Evolutionary conservation across 345 rosid species (phyloP).

Genomic region (Psidium guajava): DNA sequence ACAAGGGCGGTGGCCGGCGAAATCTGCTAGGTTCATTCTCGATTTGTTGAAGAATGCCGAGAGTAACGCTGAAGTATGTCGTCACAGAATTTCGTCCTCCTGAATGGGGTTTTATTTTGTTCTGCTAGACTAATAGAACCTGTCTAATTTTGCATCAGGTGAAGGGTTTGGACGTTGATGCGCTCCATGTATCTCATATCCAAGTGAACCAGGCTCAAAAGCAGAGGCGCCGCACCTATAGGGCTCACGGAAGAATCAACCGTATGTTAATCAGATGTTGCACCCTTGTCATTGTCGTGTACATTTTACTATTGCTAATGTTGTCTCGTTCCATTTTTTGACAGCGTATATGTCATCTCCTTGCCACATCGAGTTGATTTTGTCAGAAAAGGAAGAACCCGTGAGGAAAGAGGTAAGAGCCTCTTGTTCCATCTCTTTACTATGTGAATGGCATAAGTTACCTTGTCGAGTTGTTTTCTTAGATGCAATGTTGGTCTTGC

Average conservation of each 20-base stretch:
- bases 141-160: conserved; percentile 11
- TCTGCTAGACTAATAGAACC: neutral
- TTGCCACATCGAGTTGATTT: conserved; percentile 38
- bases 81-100: neutral
- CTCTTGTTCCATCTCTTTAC: neutral
- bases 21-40: conserved; percentile 32
- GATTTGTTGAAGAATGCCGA: conserved; percentile 44
- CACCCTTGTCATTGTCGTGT: neutral
- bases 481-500: conserved; percentile 1
- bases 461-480: neutral
- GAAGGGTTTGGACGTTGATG: conserved; percentile 41
- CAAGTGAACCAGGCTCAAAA: conserved; percentile 45
- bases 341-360: conserved; percentile 49
- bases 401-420: conserved; percentile 28
- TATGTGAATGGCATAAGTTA: neutral
- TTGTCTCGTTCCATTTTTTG: neutral
- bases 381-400: conserved; percentile 43
- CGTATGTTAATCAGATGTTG: conserved; percentile 9
- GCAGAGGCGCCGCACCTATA: conserved; percentile 40
- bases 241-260: conserved; percentile 45
- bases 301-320: neutral
- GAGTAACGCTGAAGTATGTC: conserved; percentile 36
- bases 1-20: conserved; percentile 71
- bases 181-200: conserved; percentile 26
- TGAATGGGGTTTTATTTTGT: neutral